Evolutionary conservation across 805 yeast genomes (phyloP), one percentile per base, ranked within the genome.

Genomic region (Yarrowia divulgata): DNA sequence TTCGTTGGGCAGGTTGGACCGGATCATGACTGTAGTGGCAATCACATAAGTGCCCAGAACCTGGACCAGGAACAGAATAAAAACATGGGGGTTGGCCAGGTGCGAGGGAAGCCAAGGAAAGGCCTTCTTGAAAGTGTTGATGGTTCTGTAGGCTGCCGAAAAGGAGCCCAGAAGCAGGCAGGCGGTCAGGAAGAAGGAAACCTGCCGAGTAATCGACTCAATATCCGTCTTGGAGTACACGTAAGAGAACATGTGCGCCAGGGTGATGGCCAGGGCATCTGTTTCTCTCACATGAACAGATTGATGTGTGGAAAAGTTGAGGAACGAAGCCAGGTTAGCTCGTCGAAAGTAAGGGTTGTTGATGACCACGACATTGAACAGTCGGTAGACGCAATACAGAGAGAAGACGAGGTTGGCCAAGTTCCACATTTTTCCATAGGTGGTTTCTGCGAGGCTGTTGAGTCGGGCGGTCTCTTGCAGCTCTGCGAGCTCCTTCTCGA

Each of bases 381-480:
- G 75, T n/a, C 83, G 73, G 74, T 81, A 81, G 12, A 81, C 72
- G 69, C 84, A 81, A 75, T 81, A 81, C 9, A 77, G 48, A 8
- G 83, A 76, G 69, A 81, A 81, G 9, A 75, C 69, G 8, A 73
- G 71, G 70, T 77, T 79, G 12, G 75, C 69, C 19, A 71, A 43
- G 12, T 69, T 60, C 67, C 73, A 71, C 14, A 79, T 19, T 42
- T 73, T 69, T 14, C 84, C 84, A 16, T 70, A 45, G 2, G 75
- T 46, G 12, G 83, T 81, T 32, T 70, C 66, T 3, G 71, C 71
- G 40, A 69, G 71, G 37, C 62, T 48, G 64, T 79, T 81, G 42
- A 72, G 71, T 43, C 64, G 55, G 46, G 73, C 72, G 8, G 76
- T 72, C 42, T 71, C 69, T 55, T 74, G 68, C 19, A 74, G 72